Evolutionary conservation across 768 basidiomycete genomes (phyloP).

Genomic region (Fibroporia radiculosa): DNA sequence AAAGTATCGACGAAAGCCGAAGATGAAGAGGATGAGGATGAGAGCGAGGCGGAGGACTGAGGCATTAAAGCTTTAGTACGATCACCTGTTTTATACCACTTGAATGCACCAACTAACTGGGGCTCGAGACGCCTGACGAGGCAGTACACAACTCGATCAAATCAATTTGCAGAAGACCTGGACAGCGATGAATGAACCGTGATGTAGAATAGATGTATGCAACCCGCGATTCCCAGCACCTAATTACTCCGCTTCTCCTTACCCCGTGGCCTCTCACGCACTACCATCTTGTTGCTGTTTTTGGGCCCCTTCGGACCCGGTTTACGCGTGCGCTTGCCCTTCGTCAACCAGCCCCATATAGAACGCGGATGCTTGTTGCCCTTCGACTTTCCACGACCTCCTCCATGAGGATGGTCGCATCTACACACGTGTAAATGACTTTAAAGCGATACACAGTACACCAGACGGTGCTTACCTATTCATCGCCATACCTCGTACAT

Average conservation of each 20-base stretch:
- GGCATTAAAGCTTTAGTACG: neutral
- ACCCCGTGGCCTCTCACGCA: conserved; percentile 79
- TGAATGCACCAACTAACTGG: too few species aligned
- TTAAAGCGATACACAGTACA: neutral
- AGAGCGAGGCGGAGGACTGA: conserved; percentile 30
- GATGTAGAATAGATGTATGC: too few species aligned
- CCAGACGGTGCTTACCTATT: conserved; percentile 57
- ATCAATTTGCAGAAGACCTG: too few species aligned
- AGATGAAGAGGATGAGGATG: conserved; percentile 40
- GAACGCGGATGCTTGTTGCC: conserved; percentile 91
- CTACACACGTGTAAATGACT: conserved; percentile 29
- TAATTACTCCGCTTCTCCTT: conserved; percentile 33
- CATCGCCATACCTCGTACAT: conserved; percentile 94
- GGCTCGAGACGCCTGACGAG: too few species aligned
- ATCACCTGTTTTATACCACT: too few species aligned
- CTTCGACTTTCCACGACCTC: conserved; percentile 97
- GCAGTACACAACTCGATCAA: too few species aligned
- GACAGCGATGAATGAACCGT: too few species aligned
- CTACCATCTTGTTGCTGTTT: conserved; percentile 84
- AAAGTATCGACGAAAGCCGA: conserved; percentile 32
- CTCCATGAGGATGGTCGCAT: conserved; percentile 90
- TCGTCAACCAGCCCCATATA: conserved; percentile 88
- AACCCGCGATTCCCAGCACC: too few species aligned
- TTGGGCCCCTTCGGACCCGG: conserved; percentile 88
- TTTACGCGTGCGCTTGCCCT: conserved; percentile 88